Conservation (phyloP, 371 early-diverging fungal species). For the Mortierella sp. region DNA sequence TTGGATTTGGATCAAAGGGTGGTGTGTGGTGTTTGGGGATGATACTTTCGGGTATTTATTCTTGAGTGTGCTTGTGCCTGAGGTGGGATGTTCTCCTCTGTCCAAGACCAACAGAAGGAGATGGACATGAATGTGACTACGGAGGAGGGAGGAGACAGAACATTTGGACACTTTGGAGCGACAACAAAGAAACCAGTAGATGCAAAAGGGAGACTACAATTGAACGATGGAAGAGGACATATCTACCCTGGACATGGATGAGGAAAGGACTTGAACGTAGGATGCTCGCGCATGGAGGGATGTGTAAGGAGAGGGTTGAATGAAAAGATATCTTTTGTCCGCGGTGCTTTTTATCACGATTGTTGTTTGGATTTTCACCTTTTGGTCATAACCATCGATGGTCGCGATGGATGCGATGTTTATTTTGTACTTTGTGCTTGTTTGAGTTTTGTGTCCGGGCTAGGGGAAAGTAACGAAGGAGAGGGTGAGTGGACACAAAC, state of each 20-base stretch:
- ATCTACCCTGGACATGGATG: no score
- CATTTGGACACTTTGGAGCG: conserved; percentile 7
- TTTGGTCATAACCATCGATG: background rate
- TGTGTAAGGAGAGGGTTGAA: background rate
- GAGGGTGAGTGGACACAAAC: no score
- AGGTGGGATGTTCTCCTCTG: background rate
- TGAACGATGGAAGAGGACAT: background rate
- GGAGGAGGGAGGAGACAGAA: background rate
- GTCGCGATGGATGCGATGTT: background rate
- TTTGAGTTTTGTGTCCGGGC: background rate
- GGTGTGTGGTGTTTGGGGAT: background rate
- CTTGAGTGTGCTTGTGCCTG: background rate
- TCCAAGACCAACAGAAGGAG: background rate
- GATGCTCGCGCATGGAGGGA: background rate
- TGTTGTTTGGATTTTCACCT: background rate
- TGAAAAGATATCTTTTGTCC: background rate
- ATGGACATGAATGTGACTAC: background rate
- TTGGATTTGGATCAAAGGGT: background rate
- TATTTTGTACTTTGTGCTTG: background rate
- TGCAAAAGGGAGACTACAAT: background rate
- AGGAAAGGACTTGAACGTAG: background rate
- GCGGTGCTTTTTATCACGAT: background rate
- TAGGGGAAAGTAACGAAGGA: background rate
- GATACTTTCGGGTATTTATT: background rate
- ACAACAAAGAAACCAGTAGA: background rate